Evolutionary conservation across 805 yeast species (phyloP), one percentile per base, ranked within the genome.

Genomic region (Saccharomycopsis malanga): DNA sequence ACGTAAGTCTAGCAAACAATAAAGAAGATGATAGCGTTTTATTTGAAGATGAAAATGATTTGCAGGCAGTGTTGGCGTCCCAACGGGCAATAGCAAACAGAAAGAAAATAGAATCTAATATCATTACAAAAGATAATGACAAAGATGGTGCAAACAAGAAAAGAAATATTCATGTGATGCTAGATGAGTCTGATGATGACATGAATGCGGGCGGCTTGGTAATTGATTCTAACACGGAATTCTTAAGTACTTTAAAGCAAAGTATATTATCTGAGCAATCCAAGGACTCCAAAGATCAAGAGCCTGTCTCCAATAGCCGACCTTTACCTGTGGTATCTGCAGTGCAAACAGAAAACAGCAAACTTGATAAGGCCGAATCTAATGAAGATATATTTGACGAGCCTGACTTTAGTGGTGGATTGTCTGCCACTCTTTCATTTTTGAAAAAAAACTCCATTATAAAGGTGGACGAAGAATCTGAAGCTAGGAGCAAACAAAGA

Each of bases 201-300:
- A 24, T 29, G 9, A 27, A 22, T 20, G 49, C 44, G 7, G 15
- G 18, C 1, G 60, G 59, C 12, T 34, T 59, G 35, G 41, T 53
- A 2, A 44, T 65, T 2, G 59, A 63, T 46, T 68, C 63, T 27
- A 61, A 56, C 17, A 39, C 56, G 9, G 67, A 63, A 18, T 65
- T 66, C 44, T 48, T 66, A 39, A 53, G 52, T n/a, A 34, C 45
- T 29, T 38, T 56, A 4, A 56, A 57, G 50, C 53, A 52, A 30
- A 58, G 51, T 9, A 36, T 48, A n/a, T 27, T 48, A 18, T 17
- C n/a, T 9, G 43, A 10, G 4, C 14, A 38, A 3, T 37, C 25
- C 7, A 27, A 20, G 15, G 23, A 44, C 18, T 7, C 30, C 30
- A 27, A 27, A 27, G n/a, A n/a, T n/a, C n/a, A n/a, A n/a, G n/a